Conservation (phyloP, 2,329 filamentous ascomycete species). For the Aspergillus ustus region DNA sequence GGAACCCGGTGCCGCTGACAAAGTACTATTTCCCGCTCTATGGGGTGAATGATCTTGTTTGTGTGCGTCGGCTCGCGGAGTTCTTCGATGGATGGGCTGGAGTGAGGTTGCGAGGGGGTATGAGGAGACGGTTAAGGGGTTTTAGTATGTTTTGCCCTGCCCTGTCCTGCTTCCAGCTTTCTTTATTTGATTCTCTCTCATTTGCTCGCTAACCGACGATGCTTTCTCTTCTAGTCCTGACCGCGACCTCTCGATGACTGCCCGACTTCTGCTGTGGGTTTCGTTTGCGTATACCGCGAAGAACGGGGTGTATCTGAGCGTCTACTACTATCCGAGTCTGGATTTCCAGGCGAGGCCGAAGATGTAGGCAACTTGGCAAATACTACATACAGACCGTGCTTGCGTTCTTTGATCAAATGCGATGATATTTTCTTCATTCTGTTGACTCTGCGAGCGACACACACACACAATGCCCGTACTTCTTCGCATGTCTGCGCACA, state of each 20-base stretch:
- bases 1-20: conserved; percentile 14
- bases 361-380: no score
- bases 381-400: no score
- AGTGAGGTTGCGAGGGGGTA: neutral
- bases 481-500: no score
- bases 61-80: conserved; percentile 3
- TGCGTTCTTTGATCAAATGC: no score
- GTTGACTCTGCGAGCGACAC: no score
- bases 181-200: no score
- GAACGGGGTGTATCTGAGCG: conserved; percentile 9
- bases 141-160: neutral
- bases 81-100: conserved; percentile 6
- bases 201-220: no score
- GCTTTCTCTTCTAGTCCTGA: neutral
- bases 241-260: neutral
- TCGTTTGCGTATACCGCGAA: conserved; percentile 11
- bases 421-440: no score
- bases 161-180: no score
- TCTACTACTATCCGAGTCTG: conserved; percentile 3
- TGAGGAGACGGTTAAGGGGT: neutral
- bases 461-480: no score
- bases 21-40: conserved; percentile 25
- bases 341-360: no score
- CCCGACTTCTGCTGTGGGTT: conserved; percentile 1
- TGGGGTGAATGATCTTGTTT: conserved; percentile 17